Conservation (phyloP, 306 rosid genomes). For the Coriaria nepalensis region DNA sequence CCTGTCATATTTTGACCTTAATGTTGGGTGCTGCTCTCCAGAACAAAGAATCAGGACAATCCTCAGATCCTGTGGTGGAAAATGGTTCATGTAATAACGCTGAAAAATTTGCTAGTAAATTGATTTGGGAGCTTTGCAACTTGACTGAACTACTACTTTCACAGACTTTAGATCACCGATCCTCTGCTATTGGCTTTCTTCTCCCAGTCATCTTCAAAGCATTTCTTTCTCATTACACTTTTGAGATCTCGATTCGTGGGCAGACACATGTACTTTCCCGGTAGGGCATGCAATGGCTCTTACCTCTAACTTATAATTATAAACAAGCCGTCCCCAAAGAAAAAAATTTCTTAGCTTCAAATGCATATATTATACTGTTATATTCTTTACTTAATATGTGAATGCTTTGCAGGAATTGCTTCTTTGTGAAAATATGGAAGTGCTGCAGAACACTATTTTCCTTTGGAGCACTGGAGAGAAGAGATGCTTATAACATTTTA, state of each 20-base stretch:
- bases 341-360: too few species aligned
- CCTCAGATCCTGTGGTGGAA: conserved; percentile 19
- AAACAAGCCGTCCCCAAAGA: too few species aligned
- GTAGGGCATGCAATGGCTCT: conserved; percentile 28
- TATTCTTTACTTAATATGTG: conserved; percentile 19
- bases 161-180: conserved; percentile 60
- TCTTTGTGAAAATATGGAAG: conserved; percentile 60
- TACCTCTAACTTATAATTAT: too few species aligned
- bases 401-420: conserved; percentile 47
- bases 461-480: conserved; percentile 62
- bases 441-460: conserved; percentile 70
- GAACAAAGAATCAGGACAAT: conserved; percentile 17
- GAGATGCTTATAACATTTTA: conserved; percentile 68
- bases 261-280: conserved; percentile 36
- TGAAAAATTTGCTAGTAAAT: conserved; percentile 29
- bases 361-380: too few species aligned
- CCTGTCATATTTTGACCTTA: conserved; percentile 53
- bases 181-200: conserved; percentile 55
- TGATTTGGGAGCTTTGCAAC: conserved; percentile 52
- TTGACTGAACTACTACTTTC: conserved; percentile 55
- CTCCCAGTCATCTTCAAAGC: conserved; percentile 63
- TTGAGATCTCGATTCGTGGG: conserved; percentile 35
- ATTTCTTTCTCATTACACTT: conserved; percentile 28
- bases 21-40: conserved; percentile 50
- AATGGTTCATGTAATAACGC: conserved; percentile 23